These are phyloP conservation scores for Achlya hypogyna DNA, from an alignment of 352 stramenopile species.

Conservation along the genomic window DNA sequence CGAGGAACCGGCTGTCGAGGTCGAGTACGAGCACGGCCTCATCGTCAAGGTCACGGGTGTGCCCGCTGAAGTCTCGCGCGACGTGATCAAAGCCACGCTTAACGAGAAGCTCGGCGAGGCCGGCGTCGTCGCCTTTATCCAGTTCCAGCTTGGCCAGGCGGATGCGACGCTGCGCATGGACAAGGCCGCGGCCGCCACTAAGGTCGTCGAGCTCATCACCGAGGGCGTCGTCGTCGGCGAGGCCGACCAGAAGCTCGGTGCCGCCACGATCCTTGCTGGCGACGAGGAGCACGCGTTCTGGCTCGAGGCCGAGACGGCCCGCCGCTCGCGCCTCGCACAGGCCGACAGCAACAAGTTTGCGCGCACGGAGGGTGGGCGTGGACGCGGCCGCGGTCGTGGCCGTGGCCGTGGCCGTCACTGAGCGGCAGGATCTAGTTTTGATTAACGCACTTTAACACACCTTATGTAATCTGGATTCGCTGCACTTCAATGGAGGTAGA, in stretches of 20 bases:
- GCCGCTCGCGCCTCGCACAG: slow-evolving; percentile 73
- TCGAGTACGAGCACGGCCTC: slow-evolving; percentile 77
- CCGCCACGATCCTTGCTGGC: slow-evolving; percentile 47
- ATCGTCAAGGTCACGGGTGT: slow-evolving; percentile 78
- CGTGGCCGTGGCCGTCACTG: slow-evolving; percentile 37
- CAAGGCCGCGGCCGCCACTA: slow-evolving; percentile 42
- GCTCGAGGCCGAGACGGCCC: slow-evolving; percentile 58
- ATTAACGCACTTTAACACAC: neutral
- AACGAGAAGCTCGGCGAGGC: slow-evolving; percentile 76
- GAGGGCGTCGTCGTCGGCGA: slow-evolving; percentile 52
- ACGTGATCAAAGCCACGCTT: slow-evolving; percentile 80
- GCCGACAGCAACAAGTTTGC: slow-evolving; percentile 60
- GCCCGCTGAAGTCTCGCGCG: slow-evolving; percentile 51
- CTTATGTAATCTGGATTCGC: neutral
- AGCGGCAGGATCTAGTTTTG: neutral
- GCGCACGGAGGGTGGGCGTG: slow-evolving; percentile 8
- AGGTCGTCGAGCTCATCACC: slow-evolving; percentile 53
- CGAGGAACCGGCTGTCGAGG: slow-evolving; percentile 64
- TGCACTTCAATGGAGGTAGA: neutral
- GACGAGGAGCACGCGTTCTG: slow-evolving; percentile 83
- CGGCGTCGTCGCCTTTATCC: slow-evolving; percentile 66
- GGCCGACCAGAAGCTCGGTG: slow-evolving; percentile 52
- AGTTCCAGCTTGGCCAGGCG: slow-evolving; percentile 74
- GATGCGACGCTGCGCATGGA: slow-evolving; percentile 59
- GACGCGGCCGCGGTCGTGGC: slow-evolving; percentile 24